Evolutionary conservation across 257 asterid species (phyloP).

Genomic region (Agastache rugosa): DNA sequence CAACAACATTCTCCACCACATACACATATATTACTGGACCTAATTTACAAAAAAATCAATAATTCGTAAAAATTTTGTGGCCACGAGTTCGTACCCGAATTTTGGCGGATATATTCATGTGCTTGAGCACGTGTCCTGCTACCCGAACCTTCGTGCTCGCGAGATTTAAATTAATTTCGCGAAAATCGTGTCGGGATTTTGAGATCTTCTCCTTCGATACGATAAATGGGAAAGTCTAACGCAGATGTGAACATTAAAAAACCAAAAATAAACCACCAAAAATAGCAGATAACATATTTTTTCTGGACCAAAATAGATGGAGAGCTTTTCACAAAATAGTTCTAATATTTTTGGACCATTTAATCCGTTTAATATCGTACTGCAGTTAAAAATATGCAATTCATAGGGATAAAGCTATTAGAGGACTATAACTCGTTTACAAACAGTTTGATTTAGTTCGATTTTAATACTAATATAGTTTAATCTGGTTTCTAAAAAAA

Average conservation of each 20-base stretch:
- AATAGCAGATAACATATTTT: neutral
- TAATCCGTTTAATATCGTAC: no score
- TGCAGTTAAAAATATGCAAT: no score
- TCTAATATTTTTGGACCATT: neutral
- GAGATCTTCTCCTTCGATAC: slow-evolving; percentile 22
- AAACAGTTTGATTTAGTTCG: no score
- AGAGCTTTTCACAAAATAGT: neutral
- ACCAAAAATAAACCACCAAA: neutral
- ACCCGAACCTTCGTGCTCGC: slow-evolving; percentile 32
- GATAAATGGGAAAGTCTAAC: neutral
- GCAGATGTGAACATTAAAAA: neutral
- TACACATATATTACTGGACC: neutral
- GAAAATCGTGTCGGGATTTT: neutral
- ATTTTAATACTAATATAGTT: no score
- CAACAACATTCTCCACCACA: slow-evolving; percentile 42
- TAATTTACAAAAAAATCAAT: neutral
- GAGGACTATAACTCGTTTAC: no score
- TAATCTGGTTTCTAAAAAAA: no score
- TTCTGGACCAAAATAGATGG: neutral
- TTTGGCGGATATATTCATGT: slow-evolving; percentile 27
- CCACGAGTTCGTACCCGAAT: slow-evolving; percentile 43
- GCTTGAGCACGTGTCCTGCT: slow-evolving; percentile 37
- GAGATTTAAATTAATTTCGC: neutral
- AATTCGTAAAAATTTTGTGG: slow-evolving; percentile 24
- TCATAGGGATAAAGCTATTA: no score